A percentile compares a stretch with the other conserved stretches of the same genome.
These are phyloP conservation scores for Leptographium procerum DNA, from an alignment of 2,329 filamentous ascomycete genomes.

Conservation along the genomic window DNA sequence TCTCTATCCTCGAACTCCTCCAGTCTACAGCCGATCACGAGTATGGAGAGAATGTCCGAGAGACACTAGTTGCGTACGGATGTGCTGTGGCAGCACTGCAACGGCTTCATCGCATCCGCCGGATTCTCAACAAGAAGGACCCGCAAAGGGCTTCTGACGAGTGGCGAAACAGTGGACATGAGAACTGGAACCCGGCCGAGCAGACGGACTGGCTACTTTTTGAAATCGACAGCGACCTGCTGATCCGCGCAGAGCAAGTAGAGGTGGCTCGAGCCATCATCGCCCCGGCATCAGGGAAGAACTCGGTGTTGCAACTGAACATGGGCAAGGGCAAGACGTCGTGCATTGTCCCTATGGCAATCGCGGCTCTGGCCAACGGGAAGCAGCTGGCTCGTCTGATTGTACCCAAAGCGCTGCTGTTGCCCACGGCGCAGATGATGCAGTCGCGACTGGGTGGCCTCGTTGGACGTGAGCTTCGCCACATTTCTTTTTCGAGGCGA, in stretches of 20 bases:
- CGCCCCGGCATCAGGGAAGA: slow-evolving; percentile 34
- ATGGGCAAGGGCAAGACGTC: slow-evolving; percentile 53
- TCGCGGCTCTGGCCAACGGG: slow-evolving; percentile 31
- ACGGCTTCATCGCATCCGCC: slow-evolving; percentile 29
- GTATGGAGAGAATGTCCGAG: slow-evolving; percentile 25
- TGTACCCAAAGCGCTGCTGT: slow-evolving; percentile 43
- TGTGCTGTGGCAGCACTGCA: slow-evolving; percentile 32
- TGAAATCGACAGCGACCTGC: slow-evolving; percentile 53
- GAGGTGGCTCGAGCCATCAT: slow-evolving; percentile 52
- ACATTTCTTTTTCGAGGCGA: slow-evolving; percentile 47
- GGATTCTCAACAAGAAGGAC: slow-evolving; percentile 17
- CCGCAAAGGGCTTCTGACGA: slow-evolving; percentile 28
- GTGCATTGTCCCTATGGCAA: slow-evolving; percentile 42
- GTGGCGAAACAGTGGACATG: slow-evolving; percentile 34
- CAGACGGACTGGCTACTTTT: slow-evolving; percentile 54
- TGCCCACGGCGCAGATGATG: slow-evolving; percentile 46
- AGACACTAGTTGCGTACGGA: slow-evolving; percentile 30
- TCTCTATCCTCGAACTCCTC: slow-evolving; percentile 35
- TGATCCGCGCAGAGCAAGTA: slow-evolving; percentile 50
- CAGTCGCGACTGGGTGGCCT: slow-evolving; percentile 44
- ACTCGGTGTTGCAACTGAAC: slow-evolving; percentile 54
- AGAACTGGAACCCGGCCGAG: slow-evolving; percentile 42
- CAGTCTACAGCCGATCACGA: slow-evolving; percentile 18
- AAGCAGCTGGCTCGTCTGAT: slow-evolving; percentile 38
- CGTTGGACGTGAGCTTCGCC: slow-evolving; percentile 38